Percentiles rank a stretch among this genome's conserved stretches.
These are phyloP conservation scores for Buddleja alternifolia DNA, from an alignment of 257 asterid species.

Conservation along the genomic window DNA sequence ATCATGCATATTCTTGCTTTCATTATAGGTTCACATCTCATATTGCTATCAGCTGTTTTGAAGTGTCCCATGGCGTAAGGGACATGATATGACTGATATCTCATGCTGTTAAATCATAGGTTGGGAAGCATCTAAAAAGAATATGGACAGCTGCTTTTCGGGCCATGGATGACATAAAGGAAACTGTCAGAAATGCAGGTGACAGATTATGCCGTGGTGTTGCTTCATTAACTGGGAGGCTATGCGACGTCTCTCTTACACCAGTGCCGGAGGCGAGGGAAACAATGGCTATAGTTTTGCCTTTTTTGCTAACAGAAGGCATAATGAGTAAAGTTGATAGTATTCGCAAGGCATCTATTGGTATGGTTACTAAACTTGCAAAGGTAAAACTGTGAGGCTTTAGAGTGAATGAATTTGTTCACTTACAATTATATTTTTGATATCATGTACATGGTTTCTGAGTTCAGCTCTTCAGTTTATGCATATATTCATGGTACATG, in stretches of 20 bases:
- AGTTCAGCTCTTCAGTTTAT: conserved; percentile 26
- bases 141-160: conserved; percentile 95
- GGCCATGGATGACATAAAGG: conserved; percentile 98
- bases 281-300: conserved; percentile 85
- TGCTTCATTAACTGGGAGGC: conserved; percentile 77
- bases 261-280: conserved; percentile 74
- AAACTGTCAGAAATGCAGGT: conserved; percentile 94
- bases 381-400: conserved; percentile 56
- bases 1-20: background rate
- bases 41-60: conserved; percentile 21
- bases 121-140: conserved; percentile 79
- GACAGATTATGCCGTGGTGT: conserved; percentile 93
- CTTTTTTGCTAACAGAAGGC: conserved; percentile 86
- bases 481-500: conserved; percentile 17
- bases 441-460: conserved; percentile 6
- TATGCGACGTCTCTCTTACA: conserved; percentile 91
- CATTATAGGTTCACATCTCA: conserved; percentile 22
- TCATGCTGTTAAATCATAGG: conserved; percentile 46
- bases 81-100: background rate
- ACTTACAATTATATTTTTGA: conserved; percentile 13
- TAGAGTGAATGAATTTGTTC: conserved; percentile 16
- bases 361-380: conserved; percentile 78
- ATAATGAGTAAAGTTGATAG: conserved; percentile 90
- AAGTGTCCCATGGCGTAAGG: conserved; percentile 18
- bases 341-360: conserved; percentile 94